Evolutionary conservation across 805 yeast species (phyloP).

Genomic region (Metschnikowia aberdeeniae): DNA sequence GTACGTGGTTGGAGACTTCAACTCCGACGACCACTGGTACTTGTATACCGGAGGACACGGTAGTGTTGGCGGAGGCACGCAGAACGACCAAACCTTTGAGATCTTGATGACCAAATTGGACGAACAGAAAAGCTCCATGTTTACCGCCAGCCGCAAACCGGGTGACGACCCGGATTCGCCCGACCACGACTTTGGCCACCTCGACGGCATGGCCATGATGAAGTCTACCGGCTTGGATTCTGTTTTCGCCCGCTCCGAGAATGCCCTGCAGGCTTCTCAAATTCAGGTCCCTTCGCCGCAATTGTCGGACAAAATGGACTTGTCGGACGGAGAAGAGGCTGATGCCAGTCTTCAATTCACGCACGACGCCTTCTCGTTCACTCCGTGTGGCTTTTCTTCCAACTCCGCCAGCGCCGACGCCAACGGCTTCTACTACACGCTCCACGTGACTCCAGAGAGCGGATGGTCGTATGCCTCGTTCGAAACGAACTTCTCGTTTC

Average conservation of each 20-base stretch:
- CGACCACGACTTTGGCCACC: slow-evolving; percentile 74
- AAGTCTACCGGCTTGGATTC: slow-evolving; percentile 56
- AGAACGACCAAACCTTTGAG: slow-evolving; percentile 75
- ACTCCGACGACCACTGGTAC: slow-evolving; percentile 86
- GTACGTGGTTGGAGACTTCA: slow-evolving; percentile 73
- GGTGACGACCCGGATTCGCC: slow-evolving; percentile 38
- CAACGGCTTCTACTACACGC: slow-evolving; percentile 59
- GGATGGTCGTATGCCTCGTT: slow-evolving; percentile 97
- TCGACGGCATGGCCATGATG: slow-evolving; percentile 68
- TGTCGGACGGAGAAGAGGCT: slow-evolving; percentile 16
- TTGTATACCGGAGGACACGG: slow-evolving; percentile 62
- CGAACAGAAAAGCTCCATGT: slow-evolving; percentile 51
- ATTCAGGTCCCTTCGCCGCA: slow-evolving; percentile 35
- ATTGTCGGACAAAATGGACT: slow-evolving; percentile 25
- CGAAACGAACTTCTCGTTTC: slow-evolving; percentile 75
- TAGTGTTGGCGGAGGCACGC: slow-evolving; percentile 3
- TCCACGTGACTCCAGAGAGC: slow-evolving; percentile 90
- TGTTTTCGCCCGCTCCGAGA: slow-evolving; percentile 34
- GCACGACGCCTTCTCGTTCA: slow-evolving; percentile 85
- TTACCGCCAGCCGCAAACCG: slow-evolving; percentile 51
- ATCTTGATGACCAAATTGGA: slow-evolving; percentile 84
- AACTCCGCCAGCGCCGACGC: slow-evolving; percentile 62
- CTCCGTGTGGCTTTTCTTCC: slow-evolving; percentile 94
- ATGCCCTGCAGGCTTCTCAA: background rate
- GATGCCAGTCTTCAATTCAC: slow-evolving; percentile 31